Evolutionary conservation across 805 yeast genomes (phyloP).

Genomic region (Teunomyces cretensis): DNA sequence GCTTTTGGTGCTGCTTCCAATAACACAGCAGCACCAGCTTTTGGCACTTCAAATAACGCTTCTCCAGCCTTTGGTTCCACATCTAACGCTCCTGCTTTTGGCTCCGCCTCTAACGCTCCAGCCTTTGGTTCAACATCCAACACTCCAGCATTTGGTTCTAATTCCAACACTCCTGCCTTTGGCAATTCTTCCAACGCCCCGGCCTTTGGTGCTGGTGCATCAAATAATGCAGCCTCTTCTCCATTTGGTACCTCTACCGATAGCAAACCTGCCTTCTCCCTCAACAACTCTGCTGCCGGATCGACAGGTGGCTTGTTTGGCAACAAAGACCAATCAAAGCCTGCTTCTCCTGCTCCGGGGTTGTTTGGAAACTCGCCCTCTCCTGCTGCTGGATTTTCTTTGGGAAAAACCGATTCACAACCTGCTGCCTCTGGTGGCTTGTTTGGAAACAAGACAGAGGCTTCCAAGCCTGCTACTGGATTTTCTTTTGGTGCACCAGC

Average conservation of each 20-base stretch:
- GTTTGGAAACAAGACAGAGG: slow-evolving; percentile 6
- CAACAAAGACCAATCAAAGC: slow-evolving; percentile 7
- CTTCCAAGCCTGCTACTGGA: slow-evolving; percentile 15
- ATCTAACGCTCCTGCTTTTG: slow-evolving; percentile 1
- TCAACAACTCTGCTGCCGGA: slow-evolving; percentile 7
- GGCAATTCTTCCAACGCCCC: not conserved
- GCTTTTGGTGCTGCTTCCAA: slow-evolving; percentile 2
- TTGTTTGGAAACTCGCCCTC: slow-evolving; percentile 1
- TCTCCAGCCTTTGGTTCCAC: not conserved
- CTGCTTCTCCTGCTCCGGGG: not conserved
- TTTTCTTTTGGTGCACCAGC: slow-evolving; percentile 5
- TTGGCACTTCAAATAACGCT: not conserved
- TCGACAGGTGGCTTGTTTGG: slow-evolving; percentile 15
- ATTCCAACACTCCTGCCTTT: not conserved
- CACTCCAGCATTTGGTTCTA: not conserved
- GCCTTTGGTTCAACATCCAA: not conserved
- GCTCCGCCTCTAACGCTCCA: not conserved
- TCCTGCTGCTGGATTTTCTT: not conserved
- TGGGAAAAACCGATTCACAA: not conserved
- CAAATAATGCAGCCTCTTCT: not conserved
- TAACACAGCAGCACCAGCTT: not conserved
- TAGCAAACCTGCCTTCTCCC: slow-evolving; percentile 10
- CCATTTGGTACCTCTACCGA: not conserved
- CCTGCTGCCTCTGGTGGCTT: slow-evolving; percentile 10
- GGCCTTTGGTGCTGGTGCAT: not conserved